Conservation (phyloP, 345 rosid genomes). For the Acer negundo region DNA sequence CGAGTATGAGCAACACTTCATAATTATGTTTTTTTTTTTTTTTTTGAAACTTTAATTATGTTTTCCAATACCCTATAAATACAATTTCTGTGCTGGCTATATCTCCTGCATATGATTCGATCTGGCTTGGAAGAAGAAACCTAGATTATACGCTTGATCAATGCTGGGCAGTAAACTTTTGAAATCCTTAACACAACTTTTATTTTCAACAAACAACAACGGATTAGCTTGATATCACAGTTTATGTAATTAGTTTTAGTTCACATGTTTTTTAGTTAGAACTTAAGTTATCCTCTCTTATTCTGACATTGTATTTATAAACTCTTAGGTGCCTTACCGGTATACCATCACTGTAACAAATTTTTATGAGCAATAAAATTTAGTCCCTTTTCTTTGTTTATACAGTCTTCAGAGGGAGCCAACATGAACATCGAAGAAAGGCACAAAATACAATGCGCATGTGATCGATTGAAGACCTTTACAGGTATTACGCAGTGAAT, state of each 20-base stretch:
- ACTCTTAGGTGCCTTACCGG: neutral
- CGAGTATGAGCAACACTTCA: neutral
- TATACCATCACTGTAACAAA: neutral
- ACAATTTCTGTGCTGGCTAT: neutral
- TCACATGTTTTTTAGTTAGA: constrained; percentile 11
- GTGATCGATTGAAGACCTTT: constrained; percentile 44
- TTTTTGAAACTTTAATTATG: too few relatives aligned
- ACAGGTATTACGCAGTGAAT: constrained; percentile 3
- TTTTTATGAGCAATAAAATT: neutral
- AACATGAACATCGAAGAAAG: constrained; percentile 60
- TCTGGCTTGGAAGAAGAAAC: neutral
- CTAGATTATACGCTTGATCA: neutral
- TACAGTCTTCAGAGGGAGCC: constrained; percentile 44
- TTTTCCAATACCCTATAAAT: too few relatives aligned
- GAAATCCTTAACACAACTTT: neutral
- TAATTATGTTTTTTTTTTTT: neutral
- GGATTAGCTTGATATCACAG: neutral
- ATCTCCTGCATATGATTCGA: neutral
- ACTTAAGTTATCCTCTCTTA: neutral
- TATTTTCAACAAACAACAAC: neutral
- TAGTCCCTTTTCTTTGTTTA: constrained; percentile 19
- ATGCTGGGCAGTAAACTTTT: neutral
- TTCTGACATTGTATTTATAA: neutral
- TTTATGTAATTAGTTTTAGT: constrained; percentile 1
- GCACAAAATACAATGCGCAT: constrained; percentile 45